Base-by-base conservation (phyloP, 805 yeast genomes). In the Saccharomycopsis sp. region DNA sequence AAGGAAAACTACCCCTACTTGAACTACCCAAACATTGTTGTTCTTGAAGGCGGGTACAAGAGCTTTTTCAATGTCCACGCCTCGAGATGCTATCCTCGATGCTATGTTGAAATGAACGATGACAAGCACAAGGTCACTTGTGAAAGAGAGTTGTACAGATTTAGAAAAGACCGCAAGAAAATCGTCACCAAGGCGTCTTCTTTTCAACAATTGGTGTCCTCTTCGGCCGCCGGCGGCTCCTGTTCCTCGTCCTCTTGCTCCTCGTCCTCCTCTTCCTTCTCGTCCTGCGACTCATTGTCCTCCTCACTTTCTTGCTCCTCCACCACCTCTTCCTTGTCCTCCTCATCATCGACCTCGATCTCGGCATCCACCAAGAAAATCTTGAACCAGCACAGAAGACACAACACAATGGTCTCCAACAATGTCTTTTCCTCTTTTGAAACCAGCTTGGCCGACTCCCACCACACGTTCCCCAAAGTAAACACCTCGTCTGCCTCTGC, bases 21-120 rank as follows among this genome's bases (percentile, higher is more conserved):
- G 42, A 74, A 73, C 49, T 92, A 80, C 56, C 98, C 98, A 2
- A 95, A 92, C 61, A 76, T 92, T 32, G 77, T 85, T 27, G 76
- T 92, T 25, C 66, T 92, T 34, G 83, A 86, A 48, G 97, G 97
- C 21, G 98, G 98, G 9, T 92, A 92, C 65, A 78, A 80, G 56
- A 66, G 67, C 29, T 92, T 88, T 54, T 88, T 68, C 59, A 77
- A 77, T 36, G 58, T 59, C 22, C 75, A 67, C 55, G 67, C 73
- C 35, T 59, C 58, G 17, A 64, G 77, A 33, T 87, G 96, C 56
- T 65, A 57, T 46, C 95, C 95, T 2, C 82, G 75, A 50, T 76
- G 73, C 41, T 92, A 92, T 53, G 76, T 88, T 38, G 89, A 79
- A 52, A 89, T 89, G 98, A 77, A 80, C 63, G 85, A 75, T 53